phyloP scores from a whole-genome alignment of 1,139 yeast species.

The Pichia sp. region DNA sequence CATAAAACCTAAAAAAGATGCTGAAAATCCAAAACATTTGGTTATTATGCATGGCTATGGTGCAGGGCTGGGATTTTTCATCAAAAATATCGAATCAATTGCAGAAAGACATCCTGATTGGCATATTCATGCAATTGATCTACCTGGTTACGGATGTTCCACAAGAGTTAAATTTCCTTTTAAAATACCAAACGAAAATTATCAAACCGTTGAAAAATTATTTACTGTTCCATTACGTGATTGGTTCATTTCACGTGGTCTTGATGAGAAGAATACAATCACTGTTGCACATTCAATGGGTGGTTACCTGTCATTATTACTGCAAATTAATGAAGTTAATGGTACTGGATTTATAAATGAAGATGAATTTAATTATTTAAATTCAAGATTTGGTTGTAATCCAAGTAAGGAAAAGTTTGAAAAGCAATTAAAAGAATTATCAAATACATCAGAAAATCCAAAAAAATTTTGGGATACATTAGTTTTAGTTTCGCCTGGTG shows the following conservation, averaged over 20 bases:
- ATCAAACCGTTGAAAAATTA: constrained; percentile 40
- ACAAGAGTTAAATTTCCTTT: constrained; percentile 52
- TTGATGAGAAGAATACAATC: constrained; percentile 33
- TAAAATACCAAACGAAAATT: constrained; percentile 28
- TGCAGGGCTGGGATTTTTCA: constrained; percentile 65
- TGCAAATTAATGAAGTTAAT: constrained; percentile 23
- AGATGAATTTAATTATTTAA: constrained; percentile 12
- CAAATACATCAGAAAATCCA: constrained; percentile 8
- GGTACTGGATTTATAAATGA: constrained; percentile 8
- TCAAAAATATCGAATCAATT: constrained; percentile 53
- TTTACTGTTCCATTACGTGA: constrained; percentile 44
- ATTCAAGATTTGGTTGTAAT: constrained; percentile 2
- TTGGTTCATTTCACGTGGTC: constrained; percentile 39
- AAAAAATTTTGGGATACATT: constrained; percentile 39
- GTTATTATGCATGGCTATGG: constrained; percentile 75
- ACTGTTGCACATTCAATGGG: constrained; percentile 62
- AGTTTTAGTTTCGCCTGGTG: constrained; percentile 59
- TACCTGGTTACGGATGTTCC: constrained; percentile 73
- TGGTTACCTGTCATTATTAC: constrained; percentile 47
- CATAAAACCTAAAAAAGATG: constrained; percentile 40
- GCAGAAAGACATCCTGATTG: constrained; percentile 39
- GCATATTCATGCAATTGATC: constrained; percentile 66
- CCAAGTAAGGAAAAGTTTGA: constrained; percentile 1
- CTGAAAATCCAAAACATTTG: constrained; percentile 40
- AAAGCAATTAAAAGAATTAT: constrained; percentile 1